Percentiles rank a stretch among this genome's conserved stretches.
phyloP scores from a whole-genome alignment of 441 rosid species.

The Rhodomyrtus psidioides region DNA sequence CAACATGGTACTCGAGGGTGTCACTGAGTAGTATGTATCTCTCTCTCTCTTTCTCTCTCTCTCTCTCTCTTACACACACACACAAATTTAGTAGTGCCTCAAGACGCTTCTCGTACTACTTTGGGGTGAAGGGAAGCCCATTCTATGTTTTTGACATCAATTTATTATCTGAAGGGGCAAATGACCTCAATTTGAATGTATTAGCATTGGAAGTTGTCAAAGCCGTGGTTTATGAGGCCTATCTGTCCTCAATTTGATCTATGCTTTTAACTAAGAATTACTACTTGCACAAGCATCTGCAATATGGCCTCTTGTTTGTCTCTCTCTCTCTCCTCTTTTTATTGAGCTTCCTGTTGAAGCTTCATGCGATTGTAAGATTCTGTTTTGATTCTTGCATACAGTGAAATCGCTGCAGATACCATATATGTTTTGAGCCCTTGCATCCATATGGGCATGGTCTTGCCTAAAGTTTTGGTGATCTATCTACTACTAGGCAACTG shows the following conservation, averaged over 20 bases:
- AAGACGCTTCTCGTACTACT: not conserved
- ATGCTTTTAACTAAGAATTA: not conserved
- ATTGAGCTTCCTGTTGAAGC: not conserved
- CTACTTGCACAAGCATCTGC: not conserved
- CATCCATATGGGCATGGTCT: too few relatives aligned
- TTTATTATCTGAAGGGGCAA: not conserved
- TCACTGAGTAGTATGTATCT: constrained; percentile 7
- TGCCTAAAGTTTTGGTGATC: too few relatives aligned
- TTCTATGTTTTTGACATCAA: not conserved
- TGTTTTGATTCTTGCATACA: constrained; percentile 1
- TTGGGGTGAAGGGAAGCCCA: not conserved
- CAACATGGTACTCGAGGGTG: constrained; percentile 97
- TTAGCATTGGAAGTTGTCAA: not conserved
- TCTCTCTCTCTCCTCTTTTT: not conserved
- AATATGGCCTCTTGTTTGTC: not conserved
- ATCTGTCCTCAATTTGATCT: not conserved
- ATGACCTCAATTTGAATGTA: not conserved
- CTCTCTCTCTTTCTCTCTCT: not conserved
- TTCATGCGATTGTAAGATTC: not conserved
- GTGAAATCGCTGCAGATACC: constrained; percentile 62
- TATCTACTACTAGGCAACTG: not conserved
- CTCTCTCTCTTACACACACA: too few relatives aligned
- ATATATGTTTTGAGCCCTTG: not conserved
- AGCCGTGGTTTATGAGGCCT: not conserved
- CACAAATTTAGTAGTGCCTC: not conserved